Evolutionary conservation across 202 grass and related monocot genomes (phyloP), one percentile per base, ranked within the genome.

Genomic region (Saccharum hybrid): DNA sequence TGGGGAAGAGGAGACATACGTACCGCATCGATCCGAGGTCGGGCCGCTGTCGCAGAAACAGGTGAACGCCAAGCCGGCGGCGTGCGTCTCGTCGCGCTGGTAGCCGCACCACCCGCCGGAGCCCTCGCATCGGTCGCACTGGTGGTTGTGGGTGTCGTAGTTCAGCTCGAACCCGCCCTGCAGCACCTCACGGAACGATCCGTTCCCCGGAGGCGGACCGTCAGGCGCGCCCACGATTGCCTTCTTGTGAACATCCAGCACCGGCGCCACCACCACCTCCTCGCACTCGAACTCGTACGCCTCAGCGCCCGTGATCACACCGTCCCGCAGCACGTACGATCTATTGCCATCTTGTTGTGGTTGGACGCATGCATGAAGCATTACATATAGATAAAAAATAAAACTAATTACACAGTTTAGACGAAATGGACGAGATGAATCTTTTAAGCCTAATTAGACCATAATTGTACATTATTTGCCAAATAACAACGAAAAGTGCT

Each of bases 41-140:
- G 83, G 73, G 21, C 86, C 86, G 19, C 7, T 19, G 0, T 77
- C 15, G 76, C 86, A 94, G 86, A 89, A 91, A 18, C 92, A 94
- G 68, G 76, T 30, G 86, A 85, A 66, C 46, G 3, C 38, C n/a
- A 33, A 1, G 7, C 0, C 1, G 31, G 26, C 8, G 63, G 16
- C 3, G 45, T 8, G 0, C 38, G 69, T 63, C 13, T 21, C 8
- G 63, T 89, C 33, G 67, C 3, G 82, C 56, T 2, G 56, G 78
- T 85, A 91, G 18, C 89, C 89, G 87, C 92, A 94, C 65, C 61
- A 83, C 0, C 89, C 86, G 14, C 45, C 2, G 68, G 83, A 86
- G 1, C 34, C 0, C 81, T 91, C 92, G 86, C 92, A 91, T 0
- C 21, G 0, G 18, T 9, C 16, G 68, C 89, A 91, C 16, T 40